Percentiles rank a stretch among this genome's conserved stretches.
These are phyloP conservation scores for Colletotrichum zoysiae DNA, from an alignment of 2,329 filamentous ascomycete genomes.

Conservation along the genomic window DNA sequence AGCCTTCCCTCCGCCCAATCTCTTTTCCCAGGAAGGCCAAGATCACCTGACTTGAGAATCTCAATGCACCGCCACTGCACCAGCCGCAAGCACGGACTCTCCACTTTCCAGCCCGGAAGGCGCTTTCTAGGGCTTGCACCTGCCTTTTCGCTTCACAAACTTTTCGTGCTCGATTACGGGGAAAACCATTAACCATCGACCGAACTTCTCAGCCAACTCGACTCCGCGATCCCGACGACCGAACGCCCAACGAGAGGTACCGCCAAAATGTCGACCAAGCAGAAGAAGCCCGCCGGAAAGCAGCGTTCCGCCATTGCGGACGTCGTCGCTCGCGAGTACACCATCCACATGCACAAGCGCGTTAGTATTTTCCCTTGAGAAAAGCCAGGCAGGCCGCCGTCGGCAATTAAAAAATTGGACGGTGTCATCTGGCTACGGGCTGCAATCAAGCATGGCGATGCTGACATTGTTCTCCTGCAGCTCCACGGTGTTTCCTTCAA, in stretches of 20 bases:
- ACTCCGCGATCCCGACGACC: slow-evolving; percentile 41
- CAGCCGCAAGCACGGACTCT: slow-evolving; percentile 16
- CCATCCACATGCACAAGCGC: slow-evolving; percentile 99
- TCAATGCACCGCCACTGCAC: neutral
- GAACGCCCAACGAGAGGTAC: slow-evolving; percentile 47
- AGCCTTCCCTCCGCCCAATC: neutral
- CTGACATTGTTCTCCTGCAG: slow-evolving; percentile 65
- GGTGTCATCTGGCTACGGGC: slow-evolving; percentile 8
- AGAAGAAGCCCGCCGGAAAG: slow-evolving; percentile 77
- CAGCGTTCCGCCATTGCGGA: slow-evolving; percentile 95
- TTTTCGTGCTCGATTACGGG: slow-evolving; percentile 31
- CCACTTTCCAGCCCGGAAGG: slow-evolving; percentile 4
- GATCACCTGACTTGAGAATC: neutral
- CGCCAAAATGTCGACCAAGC: slow-evolving; percentile 72
- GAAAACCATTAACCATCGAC: slow-evolving; percentile 25
- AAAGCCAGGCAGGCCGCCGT: slow-evolving; percentile 10
- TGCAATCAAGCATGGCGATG: slow-evolving; percentile 35
- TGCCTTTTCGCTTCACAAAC: slow-evolving; percentile 38
- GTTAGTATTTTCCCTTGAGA: slow-evolving; percentile 53
- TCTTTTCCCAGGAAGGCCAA: neutral
- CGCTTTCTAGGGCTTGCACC: slow-evolving; percentile 33
- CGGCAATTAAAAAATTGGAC: slow-evolving; percentile 42
- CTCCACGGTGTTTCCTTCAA: slow-evolving; percentile 98
- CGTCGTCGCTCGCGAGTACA: slow-evolving; percentile 99
- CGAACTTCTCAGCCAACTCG: slow-evolving; percentile 41